Evolutionary conservation across 805 yeast genomes (phyloP), one percentile per base, ranked within the genome.

Genomic region (Sugiyamaella americana): DNA sequence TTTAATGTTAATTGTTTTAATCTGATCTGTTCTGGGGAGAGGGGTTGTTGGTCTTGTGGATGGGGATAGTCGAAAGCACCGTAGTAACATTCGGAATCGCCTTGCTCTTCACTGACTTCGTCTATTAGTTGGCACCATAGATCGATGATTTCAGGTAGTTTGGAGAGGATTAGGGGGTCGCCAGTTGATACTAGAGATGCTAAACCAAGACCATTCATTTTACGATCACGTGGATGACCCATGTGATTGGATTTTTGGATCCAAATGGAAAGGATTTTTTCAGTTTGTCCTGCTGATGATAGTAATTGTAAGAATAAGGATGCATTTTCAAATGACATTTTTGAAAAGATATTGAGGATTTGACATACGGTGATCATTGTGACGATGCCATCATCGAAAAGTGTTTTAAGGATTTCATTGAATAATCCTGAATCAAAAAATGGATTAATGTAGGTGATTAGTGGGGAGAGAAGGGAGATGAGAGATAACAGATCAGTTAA

Each of bases 161-260:
- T 52, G 41, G 66, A 51, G 11, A 67, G 55, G 1, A 60, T 54
- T 4, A 22, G 34, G 2, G 57, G 49, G 20, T 59, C 51, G 1
- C 69, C 68, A 1, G 73, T 65, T 23, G 72, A 63, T 10, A 77
- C 54, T 43, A 84, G 55, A 8, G 80, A 65, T 2, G 82, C 66
- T 5, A 84, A 61, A 0, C 86, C 93, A 49, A 86, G 61, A 2
- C 80, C 66, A 53, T 76, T 79, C 44, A 82, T 67, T 62, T 91
- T 91, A 51, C 84, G 78, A 54, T 79, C 78, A 49, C 86, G 73
- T 1, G 95, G 89, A 56, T 82, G 87, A 37, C 83, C 84, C 47
- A 85, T 74, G 49, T 77, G 76, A 21, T 70, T 67, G 36, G 70
- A 64, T 69, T 51, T 52, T 11, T 52, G 53, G 11, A 64, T 36